Conservation (phyloP, 805 yeast species). For the Suhomyces kilbournensis region DNA sequence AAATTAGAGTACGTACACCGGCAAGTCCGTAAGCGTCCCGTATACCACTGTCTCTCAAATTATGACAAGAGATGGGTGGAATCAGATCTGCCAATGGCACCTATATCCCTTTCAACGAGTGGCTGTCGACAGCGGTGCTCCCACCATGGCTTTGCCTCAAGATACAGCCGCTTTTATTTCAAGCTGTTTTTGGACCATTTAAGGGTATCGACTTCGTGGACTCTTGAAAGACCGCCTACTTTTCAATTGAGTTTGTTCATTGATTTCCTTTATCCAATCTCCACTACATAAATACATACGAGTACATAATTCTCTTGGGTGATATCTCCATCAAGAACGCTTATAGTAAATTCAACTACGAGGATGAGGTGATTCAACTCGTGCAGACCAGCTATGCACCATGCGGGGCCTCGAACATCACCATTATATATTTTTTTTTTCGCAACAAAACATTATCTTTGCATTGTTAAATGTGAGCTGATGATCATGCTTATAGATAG, state of each 20-base stretch:
- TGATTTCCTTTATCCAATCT: not conserved
- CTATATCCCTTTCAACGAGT: not conserved
- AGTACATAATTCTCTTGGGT: conserved; percentile 19
- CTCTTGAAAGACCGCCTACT: not conserved
- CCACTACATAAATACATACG: not conserved
- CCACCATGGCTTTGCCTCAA: not conserved
- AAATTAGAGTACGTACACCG: conserved; percentile 19
- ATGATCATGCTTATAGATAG: too few species aligned
- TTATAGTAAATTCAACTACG: conserved; percentile 25
- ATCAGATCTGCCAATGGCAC: not conserved
- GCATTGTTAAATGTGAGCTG: too few species aligned
- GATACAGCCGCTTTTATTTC: not conserved
- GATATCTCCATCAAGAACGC: conserved; percentile 23
- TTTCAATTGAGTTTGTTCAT: not conserved
- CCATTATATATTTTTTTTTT: too few species aligned
- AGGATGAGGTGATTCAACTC: conserved; percentile 20
- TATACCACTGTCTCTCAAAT: not conserved
- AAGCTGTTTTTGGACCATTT: not conserved
- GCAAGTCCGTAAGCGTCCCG: conserved; percentile 26
- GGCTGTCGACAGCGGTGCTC: not conserved
- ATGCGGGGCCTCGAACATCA: not conserved
- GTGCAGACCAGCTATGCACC: conserved; percentile 16
- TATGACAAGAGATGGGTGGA: not conserved
- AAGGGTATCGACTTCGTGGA: not conserved
- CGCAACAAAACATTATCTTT: too few species aligned